Percentiles rank a stretch among this genome's conserved stretches.
Conservation (phyloP, 768 basidiomycete species). For the Pisolithus microcarpus region DNA sequence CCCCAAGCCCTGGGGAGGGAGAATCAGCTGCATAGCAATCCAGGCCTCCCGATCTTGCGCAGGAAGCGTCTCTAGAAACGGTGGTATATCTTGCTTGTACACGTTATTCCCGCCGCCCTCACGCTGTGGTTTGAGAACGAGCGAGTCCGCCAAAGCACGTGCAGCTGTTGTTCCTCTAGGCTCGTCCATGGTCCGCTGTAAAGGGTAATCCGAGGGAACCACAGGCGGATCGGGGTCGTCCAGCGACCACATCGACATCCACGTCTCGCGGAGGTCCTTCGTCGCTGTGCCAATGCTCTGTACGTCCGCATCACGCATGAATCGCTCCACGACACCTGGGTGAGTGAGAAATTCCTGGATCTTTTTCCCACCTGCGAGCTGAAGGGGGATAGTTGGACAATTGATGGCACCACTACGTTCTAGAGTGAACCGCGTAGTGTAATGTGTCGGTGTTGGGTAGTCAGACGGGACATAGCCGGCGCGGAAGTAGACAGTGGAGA, state of each 20-base stretch:
- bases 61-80: constrained; percentile 61
- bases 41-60: constrained; percentile 68
- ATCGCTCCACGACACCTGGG: constrained; percentile 65
- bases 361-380: constrained; percentile 95
- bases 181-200: constrained; percentile 3
- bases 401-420: constrained; percentile 86
- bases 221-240: constrained; percentile 16
- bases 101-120: constrained; percentile 98
- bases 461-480: constrained; percentile 83
- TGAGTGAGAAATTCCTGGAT: constrained; percentile 83
- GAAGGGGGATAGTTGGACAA: constrained; percentile 84
- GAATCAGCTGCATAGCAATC: constrained; percentile 94
- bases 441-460: constrained; percentile 59
- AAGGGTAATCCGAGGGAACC: not conserved
- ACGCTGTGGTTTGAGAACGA: constrained; percentile 95
- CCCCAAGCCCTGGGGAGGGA: constrained; percentile 57
- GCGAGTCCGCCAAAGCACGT: constrained; percentile 33
- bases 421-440: constrained; percentile 66
- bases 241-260: constrained; percentile 88
- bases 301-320: constrained; percentile 39
- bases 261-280: constrained; percentile 58
- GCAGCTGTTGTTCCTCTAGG: constrained; percentile 18
- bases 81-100: constrained; percentile 75
- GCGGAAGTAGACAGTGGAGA: constrained; percentile 87
- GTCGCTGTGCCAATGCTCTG: constrained; percentile 22